A percentile compares a stretch with the other conserved stretches of the same genome.
phyloP scores from a whole-genome alignment of 2,329 filamentous ascomycete genomes.

The Neonectria punicea region DNA sequence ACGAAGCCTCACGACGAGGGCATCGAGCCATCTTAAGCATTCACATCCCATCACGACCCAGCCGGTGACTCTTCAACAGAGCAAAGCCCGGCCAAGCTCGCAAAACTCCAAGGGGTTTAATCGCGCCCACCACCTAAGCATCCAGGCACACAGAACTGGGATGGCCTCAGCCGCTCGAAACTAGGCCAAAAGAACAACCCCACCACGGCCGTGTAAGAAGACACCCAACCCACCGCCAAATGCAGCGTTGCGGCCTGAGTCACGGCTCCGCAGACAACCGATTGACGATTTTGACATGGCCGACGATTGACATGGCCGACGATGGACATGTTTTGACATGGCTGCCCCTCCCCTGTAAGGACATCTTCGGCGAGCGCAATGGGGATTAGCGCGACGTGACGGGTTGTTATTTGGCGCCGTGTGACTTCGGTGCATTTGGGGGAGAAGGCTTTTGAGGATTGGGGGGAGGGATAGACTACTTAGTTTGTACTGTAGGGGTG shows the following conservation, averaged over 20 bases:
- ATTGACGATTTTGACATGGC: too few relatives aligned
- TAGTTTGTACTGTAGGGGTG: too few relatives aligned
- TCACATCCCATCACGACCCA: neutral
- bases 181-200: neutral
- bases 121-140: conserved; percentile 4
- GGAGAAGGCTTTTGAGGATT: conserved; percentile 3
- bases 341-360: neutral
- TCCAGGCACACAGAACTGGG: too few relatives aligned
- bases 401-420: too few relatives aligned
- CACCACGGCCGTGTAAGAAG: too few relatives aligned
- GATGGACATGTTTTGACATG: too few relatives aligned
- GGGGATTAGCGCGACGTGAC: conserved; percentile 28
- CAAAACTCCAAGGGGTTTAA: conserved; percentile 10
- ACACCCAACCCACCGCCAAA: neutral
- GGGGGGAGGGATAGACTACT: neutral
- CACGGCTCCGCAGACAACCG: conserved; percentile 11
- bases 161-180: neutral
- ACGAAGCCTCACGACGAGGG: neutral
- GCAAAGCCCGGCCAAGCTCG: neutral
- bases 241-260: conserved; percentile 27
- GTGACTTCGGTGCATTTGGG: conserved; percentile 2
- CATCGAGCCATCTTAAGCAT: conserved; percentile 27
- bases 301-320: too few relatives aligned
- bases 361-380: conserved; percentile 35
- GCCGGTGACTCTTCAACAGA: conserved; percentile 18